Percentiles rank a stretch among this genome's conserved stretches.
These are phyloP conservation scores for Tetracentron sinense DNA, from an alignment of 164 flowering plant genomes.

Conservation along the genomic window DNA sequence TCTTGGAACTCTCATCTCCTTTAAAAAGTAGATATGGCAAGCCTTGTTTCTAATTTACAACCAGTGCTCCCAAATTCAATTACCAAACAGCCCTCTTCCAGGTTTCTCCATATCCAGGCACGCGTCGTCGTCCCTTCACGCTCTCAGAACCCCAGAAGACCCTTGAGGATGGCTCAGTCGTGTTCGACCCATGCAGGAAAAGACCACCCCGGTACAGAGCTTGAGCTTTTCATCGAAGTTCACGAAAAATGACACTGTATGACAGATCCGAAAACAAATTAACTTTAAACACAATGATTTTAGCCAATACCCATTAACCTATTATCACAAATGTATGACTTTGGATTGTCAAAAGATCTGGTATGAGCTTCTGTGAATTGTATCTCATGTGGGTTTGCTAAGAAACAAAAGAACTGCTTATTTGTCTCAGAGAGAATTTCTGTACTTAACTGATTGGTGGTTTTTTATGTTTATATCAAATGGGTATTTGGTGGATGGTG, in stretches of 20 bases:
- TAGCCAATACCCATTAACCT: not conserved
- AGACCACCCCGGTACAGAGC: not conserved
- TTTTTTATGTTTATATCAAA: too few relatives aligned
- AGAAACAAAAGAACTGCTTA: not conserved
- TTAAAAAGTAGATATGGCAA: too few relatives aligned
- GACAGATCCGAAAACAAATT: not conserved
- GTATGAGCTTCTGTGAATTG: not conserved
- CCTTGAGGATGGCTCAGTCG: slow-evolving; percentile 24
- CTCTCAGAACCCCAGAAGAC: not conserved
- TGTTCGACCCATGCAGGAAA: slow-evolving; percentile 10
- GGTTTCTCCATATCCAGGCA: slow-evolving; percentile 9
- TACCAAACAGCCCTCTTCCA: not conserved
- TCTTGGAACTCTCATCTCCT: too few relatives aligned
- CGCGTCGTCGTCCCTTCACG: not conserved
- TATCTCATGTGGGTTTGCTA: too few relatives aligned
- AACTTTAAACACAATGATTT: not conserved
- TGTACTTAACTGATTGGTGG: not conserved
- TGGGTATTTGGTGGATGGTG: not conserved
- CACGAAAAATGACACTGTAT: not conserved
- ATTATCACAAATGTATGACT: not conserved
- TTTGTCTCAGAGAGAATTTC: not conserved
- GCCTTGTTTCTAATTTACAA: too few relatives aligned
- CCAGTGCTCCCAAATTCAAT: slow-evolving; percentile 5
- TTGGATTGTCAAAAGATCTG: not conserved
- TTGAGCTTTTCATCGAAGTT: not conserved